Base-by-base conservation (phyloP, 2,329 filamentous ascomycete genomes). In the Bipolaris sorokiniana region DNA sequence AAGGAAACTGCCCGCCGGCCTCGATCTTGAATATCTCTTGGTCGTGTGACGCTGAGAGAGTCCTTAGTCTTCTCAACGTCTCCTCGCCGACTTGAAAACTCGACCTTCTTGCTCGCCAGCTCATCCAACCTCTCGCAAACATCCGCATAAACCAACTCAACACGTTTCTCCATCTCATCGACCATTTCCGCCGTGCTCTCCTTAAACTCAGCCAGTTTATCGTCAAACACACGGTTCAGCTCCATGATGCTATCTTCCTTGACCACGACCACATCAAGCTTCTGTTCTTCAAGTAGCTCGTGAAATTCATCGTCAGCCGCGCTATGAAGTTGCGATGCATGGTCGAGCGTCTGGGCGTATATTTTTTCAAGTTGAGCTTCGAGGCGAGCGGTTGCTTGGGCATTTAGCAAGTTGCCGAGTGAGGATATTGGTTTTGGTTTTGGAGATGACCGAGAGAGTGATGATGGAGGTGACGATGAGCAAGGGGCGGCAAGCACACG, bases 261-360 rank as follows among this genome's bases (percentile, higher is more conserved):
- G 34, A 45, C 42, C 9, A 47, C 41, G 3, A 16, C 34, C 6
- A 58, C 28, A 10, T 58, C 44, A 7, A 56, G 18, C 23, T 50
- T 54, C 7, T 57, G 38, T 3, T 64, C 56, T 3, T 51, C 56
- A 3, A 64, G 10, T 9, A 58, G 38, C 3, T 61, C 60, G 10
- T 48, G 33, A 20, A 64, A 59, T 5, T 64, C 52, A 6, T 48
- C 47, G 2, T 63, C 58, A 10, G 60, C 60, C 6, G 26, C 34
- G 18, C 11, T 36, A 1, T 53, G 57, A 15, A 63, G 36, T 31
- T 51, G 48, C 16, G 56, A 40, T 1, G 60, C 60, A 18, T 63
- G 47, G 23, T 53, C 48, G 11, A 56, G 37, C 1, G 58, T 50
- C 15, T 64, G 38, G 3, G 42, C 40, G 16, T 53, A 63, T 2